A percentile compares a stretch with the other conserved stretches of the same genome.
phyloP scores from a whole-genome alignment of 495 filamentous ascomycete species.

The Aspergillus panamensis region DNA sequence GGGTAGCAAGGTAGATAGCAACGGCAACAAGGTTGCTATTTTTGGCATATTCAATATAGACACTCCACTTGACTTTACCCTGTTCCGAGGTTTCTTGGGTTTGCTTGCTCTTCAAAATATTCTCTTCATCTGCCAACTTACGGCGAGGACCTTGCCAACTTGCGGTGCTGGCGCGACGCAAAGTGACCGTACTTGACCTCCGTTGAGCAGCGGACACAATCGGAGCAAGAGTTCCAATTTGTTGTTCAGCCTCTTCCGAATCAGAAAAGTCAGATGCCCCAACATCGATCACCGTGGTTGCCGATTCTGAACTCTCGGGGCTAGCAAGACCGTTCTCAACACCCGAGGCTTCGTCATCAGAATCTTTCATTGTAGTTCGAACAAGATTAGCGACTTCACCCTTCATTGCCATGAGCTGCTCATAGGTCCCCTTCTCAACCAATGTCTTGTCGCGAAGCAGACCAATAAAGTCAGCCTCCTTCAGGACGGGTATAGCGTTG shows the following conservation, averaged over 20 bases:
- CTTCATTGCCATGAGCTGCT: slow-evolving; percentile 89
- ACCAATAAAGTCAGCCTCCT: slow-evolving; percentile 81
- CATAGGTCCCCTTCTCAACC: slow-evolving; percentile 82
- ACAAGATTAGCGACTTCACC: slow-evolving; percentile 84
- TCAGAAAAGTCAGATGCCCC: slow-evolving; percentile 51
- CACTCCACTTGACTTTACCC: slow-evolving; percentile 95
- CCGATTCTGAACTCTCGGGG: slow-evolving; percentile 50
- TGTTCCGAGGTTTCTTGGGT: slow-evolving; percentile 84
- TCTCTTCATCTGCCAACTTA: slow-evolving; percentile 81
- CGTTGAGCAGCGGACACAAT: slow-evolving; percentile 59
- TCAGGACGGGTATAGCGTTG: slow-evolving; percentile 89
- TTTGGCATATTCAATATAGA: slow-evolving; percentile 87
- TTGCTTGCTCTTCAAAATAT: slow-evolving; percentile 71
- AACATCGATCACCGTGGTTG: slow-evolving; percentile 47
- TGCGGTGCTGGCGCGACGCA: slow-evolving; percentile 86
- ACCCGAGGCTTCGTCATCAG: slow-evolving; percentile 55
- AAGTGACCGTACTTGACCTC: slow-evolving; percentile 65
- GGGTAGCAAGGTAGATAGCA: slow-evolving; percentile 68
- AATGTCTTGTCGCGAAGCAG: slow-evolving; percentile 80
- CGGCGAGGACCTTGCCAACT: slow-evolving; percentile 84
- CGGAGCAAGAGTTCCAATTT: slow-evolving; percentile 63
- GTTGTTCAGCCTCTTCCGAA: slow-evolving; percentile 70
- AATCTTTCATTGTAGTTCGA: slow-evolving; percentile 67
- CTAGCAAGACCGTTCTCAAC: slow-evolving; percentile 50
- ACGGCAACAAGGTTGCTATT: slow-evolving; percentile 88